These are phyloP conservation scores for Salix suchowensis DNA, from an alignment of 345 rosid species.

Conservation along the genomic window DNA sequence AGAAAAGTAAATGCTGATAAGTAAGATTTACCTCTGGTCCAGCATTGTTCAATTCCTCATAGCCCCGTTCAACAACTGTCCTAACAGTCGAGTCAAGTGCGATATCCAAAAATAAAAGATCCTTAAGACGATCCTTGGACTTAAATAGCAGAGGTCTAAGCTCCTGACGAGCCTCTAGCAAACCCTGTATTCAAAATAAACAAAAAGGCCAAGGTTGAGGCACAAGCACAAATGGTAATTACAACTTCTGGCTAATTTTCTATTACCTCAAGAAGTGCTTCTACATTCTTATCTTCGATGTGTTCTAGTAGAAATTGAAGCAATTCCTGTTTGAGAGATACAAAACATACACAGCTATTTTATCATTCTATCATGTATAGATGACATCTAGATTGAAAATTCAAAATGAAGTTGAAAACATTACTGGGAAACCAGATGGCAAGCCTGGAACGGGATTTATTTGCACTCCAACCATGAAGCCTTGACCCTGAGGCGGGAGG, in stretches of 20 bases:
- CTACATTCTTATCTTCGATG: constrained; percentile 83
- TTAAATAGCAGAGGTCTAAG: constrained; percentile 64
- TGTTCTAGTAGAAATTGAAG: constrained; percentile 76
- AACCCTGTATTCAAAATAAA: constrained; percentile 50
- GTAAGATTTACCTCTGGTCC: constrained; percentile 67
- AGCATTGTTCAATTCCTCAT: constrained; percentile 69
- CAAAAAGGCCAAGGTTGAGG: background rate
- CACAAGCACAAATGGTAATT: constrained; percentile 6
- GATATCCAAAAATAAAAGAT: constrained; percentile 81
- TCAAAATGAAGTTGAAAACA: constrained; percentile 23
- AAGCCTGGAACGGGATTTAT: constrained; percentile 80
- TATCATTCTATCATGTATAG: constrained; percentile 11
- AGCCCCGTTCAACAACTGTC: constrained; percentile 93
- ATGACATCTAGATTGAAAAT: constrained; percentile 11
- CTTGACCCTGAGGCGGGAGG: constrained; percentile 67
- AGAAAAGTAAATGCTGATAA: background rate
- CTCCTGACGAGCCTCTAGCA: constrained; percentile 98
- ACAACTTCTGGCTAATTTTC: constrained; percentile 2
- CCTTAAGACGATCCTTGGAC: constrained; percentile 78
- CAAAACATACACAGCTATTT: constrained; percentile 4
- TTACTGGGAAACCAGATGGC: constrained; percentile 92
- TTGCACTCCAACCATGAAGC: constrained; percentile 99
- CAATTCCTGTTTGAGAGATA: constrained; percentile 54
- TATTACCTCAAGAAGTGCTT: constrained; percentile 80
- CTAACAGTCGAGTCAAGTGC: constrained; percentile 96